These are phyloP conservation scores for Podila verticillata DNA, from an alignment of 192 early-diverging fungal genomes.

Conservation along the genomic window DNA sequence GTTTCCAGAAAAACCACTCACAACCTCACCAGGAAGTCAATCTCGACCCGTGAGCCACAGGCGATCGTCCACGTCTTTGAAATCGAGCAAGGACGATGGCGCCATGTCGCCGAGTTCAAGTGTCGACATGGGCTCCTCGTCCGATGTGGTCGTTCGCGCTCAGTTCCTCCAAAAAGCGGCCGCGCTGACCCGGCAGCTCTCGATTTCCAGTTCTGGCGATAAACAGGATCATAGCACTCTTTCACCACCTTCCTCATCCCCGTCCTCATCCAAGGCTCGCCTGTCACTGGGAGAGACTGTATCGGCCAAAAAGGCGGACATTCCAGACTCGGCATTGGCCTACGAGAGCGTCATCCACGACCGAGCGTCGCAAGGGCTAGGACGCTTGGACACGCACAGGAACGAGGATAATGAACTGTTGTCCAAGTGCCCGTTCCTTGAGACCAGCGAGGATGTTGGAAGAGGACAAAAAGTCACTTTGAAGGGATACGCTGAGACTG, in stretches of 20 bases:
- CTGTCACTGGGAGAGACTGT: constrained; percentile 22
- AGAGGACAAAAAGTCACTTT: constrained; percentile 7
- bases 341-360: constrained; percentile 5
- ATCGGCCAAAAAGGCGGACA: constrained; percentile 20
- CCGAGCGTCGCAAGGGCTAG: neutral
- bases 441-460: neutral
- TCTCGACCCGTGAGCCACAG: constrained; percentile 12
- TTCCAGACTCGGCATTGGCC: constrained; percentile 35
- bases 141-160: constrained; percentile 15
- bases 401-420: neutral
- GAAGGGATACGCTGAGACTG: constrained; percentile 45
- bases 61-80: constrained; percentile 15
- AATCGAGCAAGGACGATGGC: constrained; percentile 3
- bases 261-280: neutral
- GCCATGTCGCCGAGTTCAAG: neutral
- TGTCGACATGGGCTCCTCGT: neutral
- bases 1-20: constrained; percentile 10
- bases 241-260: neutral
- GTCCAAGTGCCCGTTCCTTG: constrained; percentile 25
- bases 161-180: constrained; percentile 35
- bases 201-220: neutral
- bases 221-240: neutral
- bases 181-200: constrained; percentile 1
- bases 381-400: neutral
- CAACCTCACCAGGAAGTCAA: neutral